Evolutionary conservation across 164 flowering plant genomes (phyloP), one percentile per base, ranked within the genome.

Genomic region (Cinnamomum micranthum): DNA sequence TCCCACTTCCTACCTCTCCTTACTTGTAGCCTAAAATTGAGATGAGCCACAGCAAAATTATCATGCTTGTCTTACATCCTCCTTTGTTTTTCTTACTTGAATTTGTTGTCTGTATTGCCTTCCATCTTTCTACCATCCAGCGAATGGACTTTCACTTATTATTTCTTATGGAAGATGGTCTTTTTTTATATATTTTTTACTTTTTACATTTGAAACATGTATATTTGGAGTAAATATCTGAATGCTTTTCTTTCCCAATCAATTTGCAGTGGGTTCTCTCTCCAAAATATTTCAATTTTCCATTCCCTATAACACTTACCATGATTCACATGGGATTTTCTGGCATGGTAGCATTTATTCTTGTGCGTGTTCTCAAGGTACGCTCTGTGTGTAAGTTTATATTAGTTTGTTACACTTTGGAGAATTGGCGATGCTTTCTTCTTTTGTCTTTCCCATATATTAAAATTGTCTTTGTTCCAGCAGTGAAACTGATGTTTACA

Each of bases 251-350:
- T 78, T 47, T 64, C 23, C 67, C 70, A 65, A 33, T 73, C 79
- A 47, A 47, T 19, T 80, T 84, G 87, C 94, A 95, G 99, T 95
- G 99, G 99, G 99, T 95, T 69, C 97, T 95, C 33, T 95, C 99
- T 77, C 98, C 97, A 67, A 92, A 93, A 76, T 95, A 95, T 86
- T 95, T 95, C 89, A 88, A 92, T 78, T 95, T 95, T 81, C 97
- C 99, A 25, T 78, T 91, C 41, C 99, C 98, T 11, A 92, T 95
- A 58, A 93, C 99, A 24, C 93, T 95, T 72, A 95, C 99, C 17
- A 95, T 95, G 99, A 92, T 95, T 79, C 99, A 95, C 81, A 95
- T 95, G 99, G 97, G 93, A 51, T 95, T 95, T 82, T 93, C 99
- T 71, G 97, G 97, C 50, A 72, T 74, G 24, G 95, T 95, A 55